These are phyloP conservation scores for Podospora anserina DNA, from an alignment of 495 filamentous ascomycete genomes.

Conservation along the genomic window DNA sequence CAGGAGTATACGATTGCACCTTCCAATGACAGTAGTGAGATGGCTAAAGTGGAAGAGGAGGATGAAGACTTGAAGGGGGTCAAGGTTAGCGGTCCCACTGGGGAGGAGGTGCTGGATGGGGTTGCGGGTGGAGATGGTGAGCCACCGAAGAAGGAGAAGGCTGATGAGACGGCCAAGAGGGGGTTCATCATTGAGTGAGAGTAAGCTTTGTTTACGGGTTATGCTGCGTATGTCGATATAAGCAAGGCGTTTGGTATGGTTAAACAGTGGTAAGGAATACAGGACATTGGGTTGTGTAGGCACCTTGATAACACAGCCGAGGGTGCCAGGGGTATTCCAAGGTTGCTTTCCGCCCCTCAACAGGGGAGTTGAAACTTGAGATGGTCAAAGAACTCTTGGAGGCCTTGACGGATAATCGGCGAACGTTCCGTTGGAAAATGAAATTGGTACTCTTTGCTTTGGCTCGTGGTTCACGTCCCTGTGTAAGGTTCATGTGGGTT, in stretches of 20 bases:
- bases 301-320: slow-evolving; percentile 3
- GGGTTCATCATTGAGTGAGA: not conserved
- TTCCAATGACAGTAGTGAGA: not conserved
- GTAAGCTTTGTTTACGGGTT: not conserved
- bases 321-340: not conserved
- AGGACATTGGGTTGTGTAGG: not conserved
- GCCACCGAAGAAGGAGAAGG: not conserved
- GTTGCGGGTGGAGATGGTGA: not conserved
- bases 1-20: slow-evolving; percentile 15
- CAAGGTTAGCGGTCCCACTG: slow-evolving; percentile 33
- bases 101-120: slow-evolving; percentile 31
- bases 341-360: not conserved
- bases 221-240: not conserved
- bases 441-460: not conserved
- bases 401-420: not conserved
- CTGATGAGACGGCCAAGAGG: slow-evolving; percentile 7
- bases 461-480: not conserved
- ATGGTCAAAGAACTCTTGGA: not conserved
- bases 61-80: slow-evolving; percentile 29
- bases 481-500: not conserved
- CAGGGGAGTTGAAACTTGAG: not conserved
- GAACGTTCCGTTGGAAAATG: not conserved
- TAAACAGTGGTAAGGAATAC: not conserved
- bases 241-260: not conserved
- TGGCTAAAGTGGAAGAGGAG: slow-evolving; percentile 15